These are phyloP conservation scores for Globisporangium paddicum DNA, from an alignment of 352 stramenopile genomes.

Conservation along the genomic window DNA sequence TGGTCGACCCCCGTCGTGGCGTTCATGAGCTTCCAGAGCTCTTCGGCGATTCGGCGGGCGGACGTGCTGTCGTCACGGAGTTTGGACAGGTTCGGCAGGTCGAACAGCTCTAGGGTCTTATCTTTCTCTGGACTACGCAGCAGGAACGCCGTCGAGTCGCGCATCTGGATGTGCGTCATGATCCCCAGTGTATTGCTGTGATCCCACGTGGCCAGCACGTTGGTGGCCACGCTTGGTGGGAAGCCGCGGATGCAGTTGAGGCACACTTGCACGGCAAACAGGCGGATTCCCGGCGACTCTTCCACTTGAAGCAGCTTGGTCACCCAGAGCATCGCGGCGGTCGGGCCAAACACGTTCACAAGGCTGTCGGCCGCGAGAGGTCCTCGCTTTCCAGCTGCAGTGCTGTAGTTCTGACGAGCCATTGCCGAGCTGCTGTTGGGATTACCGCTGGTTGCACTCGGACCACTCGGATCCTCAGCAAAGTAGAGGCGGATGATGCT, in stretches of 20 bases:
- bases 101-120: slow-evolving; percentile 60
- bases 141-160: slow-evolving; percentile 66
- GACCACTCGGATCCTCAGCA: slow-evolving; percentile 53
- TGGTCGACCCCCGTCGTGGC: slow-evolving; percentile 51
- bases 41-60: slow-evolving; percentile 56
- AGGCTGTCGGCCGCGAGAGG: slow-evolving; percentile 24
- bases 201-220: slow-evolving; percentile 78
- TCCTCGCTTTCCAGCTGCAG: slow-evolving; percentile 2
- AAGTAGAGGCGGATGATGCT: slow-evolving; percentile 83
- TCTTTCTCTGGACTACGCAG: slow-evolving; percentile 72
- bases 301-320: slow-evolving; percentile 57
- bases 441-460: slow-evolving; percentile 11
- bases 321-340: slow-evolving; percentile 67
- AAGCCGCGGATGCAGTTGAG: slow-evolving; percentile 81
- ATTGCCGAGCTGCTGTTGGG: not conserved
- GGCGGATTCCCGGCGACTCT: slow-evolving; percentile 60
- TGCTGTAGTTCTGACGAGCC: slow-evolving; percentile 2
- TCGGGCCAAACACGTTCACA: slow-evolving; percentile 55
- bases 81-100: slow-evolving; percentile 48
- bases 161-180: slow-evolving; percentile 78
- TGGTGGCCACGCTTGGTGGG: slow-evolving; percentile 55
- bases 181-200: slow-evolving; percentile 76
- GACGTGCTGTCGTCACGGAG: slow-evolving; percentile 76
- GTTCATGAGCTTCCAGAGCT: slow-evolving; percentile 80
- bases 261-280: slow-evolving; percentile 76